phyloP scores from a whole-genome alignment of 2,329 filamentous ascomycete species.

The Canariomyces notabilis region DNA sequence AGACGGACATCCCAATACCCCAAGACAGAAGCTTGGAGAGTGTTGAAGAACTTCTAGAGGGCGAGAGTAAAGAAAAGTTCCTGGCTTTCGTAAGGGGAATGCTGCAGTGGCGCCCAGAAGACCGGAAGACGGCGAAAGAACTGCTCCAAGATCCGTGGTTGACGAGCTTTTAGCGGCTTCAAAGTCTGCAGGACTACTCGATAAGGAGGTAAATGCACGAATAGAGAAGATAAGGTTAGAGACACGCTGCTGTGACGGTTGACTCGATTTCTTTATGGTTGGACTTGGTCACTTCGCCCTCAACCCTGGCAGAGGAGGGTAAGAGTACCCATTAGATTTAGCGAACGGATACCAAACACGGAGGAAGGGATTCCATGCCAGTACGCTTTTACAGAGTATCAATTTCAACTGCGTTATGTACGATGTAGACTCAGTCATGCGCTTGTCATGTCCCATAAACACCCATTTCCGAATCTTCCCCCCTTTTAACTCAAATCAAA shows the following conservation, averaged over 20 bases:
- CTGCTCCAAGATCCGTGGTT: slow-evolving; percentile 14
- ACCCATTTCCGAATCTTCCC: neutral
- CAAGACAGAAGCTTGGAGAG: slow-evolving; percentile 2
- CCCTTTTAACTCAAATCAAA: slow-evolving; percentile 68
- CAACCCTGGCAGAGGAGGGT: too few species aligned
- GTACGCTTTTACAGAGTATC: slow-evolving; percentile 2
- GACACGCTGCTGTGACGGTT: too few species aligned
- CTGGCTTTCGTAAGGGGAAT: slow-evolving; percentile 14
- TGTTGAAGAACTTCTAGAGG: neutral
- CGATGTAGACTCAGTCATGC: neutral
- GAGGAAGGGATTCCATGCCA: too few species aligned
- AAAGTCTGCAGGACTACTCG: too few species aligned
- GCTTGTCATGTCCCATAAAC: neutral
- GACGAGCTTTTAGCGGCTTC: neutral
- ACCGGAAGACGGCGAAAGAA: slow-evolving; percentile 10
- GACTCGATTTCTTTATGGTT: too few species aligned
- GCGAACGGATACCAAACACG: too few species aligned
- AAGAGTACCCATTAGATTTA: too few species aligned
- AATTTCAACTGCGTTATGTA: neutral
- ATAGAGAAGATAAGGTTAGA: too few species aligned
- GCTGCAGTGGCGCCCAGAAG: slow-evolving; percentile 16
- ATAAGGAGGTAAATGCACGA: too few species aligned
- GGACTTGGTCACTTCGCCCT: too few species aligned
- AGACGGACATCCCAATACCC: neutral
- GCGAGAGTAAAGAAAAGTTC: slow-evolving; percentile 8